Base-by-base conservation (phyloP, 2,329 filamentous ascomycete genomes). In the Ophiostoma piceae region DNA sequence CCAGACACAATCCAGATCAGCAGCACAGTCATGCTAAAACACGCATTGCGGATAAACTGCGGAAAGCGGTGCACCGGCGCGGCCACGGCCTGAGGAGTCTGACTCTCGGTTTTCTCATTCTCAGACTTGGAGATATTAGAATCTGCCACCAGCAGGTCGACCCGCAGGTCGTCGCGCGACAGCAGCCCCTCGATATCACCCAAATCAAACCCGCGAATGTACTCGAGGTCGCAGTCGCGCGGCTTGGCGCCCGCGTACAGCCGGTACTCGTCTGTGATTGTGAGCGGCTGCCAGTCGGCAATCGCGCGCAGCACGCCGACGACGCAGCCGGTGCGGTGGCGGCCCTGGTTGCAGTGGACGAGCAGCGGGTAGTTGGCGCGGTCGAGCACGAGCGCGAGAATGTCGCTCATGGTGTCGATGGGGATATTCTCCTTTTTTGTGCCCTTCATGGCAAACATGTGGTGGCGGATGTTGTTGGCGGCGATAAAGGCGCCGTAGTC, bases 311-410 rank as follows among this genome's bases (percentile, higher is more conserved):
- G 84, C 70, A 91, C 88, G 22, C 88, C 94, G 67, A 94, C 85
- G n/a, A 95, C 90, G 76, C 93, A 97, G 29, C 94, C 94, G 22
- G 94, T 97, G 71, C 94, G 90, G 77, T 97, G 94, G 85, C 89
- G 95, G 77, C 94, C 94, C 74, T 96, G 94, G 77, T 97, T 97
- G 84, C 94, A 97, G 79, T 97, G 94, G 66, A 97, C 85, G 54
- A 97, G 83, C 12, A 97, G 79, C 0, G 94, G 94, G 74, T 95
- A 88, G 73, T 96, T 92, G 43, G 83, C 79, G 67, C 84, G 84
- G 76, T 96, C 86, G 68, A 94, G 83, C 57, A 94, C 85, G 60
- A 94, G 81, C 14, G 85, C 82, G 32, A 96, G 83, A 65, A 94
- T 92, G 8, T 86, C 81, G 72, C 85, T 84, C 84, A 97, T 92